Percentiles rank a stretch among this genome's conserved stretches.
Evolutionary conservation across 306 rosid species (phyloP).

Genomic region (Begonia fuchsioides): DNA sequence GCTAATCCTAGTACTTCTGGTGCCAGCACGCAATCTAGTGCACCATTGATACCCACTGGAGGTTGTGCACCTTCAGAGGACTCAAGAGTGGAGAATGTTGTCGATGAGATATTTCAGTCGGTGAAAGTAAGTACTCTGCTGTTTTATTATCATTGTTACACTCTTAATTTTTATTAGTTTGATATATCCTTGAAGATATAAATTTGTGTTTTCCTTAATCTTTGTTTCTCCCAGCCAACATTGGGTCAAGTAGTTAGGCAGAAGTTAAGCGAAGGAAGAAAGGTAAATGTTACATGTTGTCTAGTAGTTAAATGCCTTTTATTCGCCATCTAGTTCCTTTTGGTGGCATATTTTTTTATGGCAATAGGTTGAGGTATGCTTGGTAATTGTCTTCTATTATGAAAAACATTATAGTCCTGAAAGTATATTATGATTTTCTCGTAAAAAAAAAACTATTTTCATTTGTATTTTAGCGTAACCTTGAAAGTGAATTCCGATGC

Average conservation of each 20-base stretch:
- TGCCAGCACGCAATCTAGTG: constrained; percentile 26
- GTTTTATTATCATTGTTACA: not conserved
- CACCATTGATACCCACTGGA: constrained; percentile 22
- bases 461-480: too few species aligned
- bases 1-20: constrained; percentile 49
- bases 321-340: not conserved
- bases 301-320: not conserved
- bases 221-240: constrained; percentile 42
- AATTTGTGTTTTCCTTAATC: constrained; percentile 12
- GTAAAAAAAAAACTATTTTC: too few species aligned
- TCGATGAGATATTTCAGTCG: constrained; percentile 62
- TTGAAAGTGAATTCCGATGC: too few species aligned
- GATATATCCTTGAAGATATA: not conserved
- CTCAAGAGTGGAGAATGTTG: constrained; percentile 53
- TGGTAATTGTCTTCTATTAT: too few species aligned
- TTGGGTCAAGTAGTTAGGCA: constrained; percentile 87
- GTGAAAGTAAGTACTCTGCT: constrained; percentile 34
- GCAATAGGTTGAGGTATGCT: too few species aligned
- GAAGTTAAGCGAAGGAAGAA: constrained; percentile 89
- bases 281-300: constrained; percentile 35
- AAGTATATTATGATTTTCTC: too few species aligned
- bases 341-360: too few species aligned
- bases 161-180: not conserved
- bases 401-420: too few species aligned
- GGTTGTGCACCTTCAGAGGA: constrained; percentile 35